Conservation (phyloP, 2,329 filamentous ascomycete species). For the Fusarium tuaranense region DNA sequence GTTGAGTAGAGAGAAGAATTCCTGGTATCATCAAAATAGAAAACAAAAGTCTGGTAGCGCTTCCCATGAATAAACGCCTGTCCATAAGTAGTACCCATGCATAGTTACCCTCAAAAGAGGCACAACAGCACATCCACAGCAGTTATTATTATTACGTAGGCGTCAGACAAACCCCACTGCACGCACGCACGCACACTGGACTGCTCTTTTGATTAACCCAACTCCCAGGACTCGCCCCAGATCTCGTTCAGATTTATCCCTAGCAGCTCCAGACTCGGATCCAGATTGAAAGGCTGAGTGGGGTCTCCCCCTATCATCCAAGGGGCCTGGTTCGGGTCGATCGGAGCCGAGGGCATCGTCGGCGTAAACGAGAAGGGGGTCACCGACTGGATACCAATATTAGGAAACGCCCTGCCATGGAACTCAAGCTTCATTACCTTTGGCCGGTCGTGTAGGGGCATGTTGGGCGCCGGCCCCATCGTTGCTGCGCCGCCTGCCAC, state of each 20-base stretch:
- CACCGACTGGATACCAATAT: constrained; percentile 52
- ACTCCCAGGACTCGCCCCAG: constrained; percentile 64
- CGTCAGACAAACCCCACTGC: constrained; percentile 13
- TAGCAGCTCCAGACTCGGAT: constrained; percentile 65
- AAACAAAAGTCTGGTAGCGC: constrained; percentile 11
- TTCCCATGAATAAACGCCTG: constrained; percentile 10
- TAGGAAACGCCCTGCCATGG: constrained; percentile 43
- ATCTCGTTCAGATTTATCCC: constrained; percentile 67
- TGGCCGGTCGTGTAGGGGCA: constrained; percentile 52
- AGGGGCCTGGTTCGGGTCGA: constrained; percentile 50
- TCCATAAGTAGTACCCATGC: constrained; percentile 5
- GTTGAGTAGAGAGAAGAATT: constrained; percentile 1
- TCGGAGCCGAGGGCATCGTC: constrained; percentile 49
- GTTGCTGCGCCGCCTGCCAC: constrained; percentile 33
- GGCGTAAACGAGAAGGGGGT: constrained; percentile 56
- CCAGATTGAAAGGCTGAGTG: constrained; percentile 60
- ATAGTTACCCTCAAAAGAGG: constrained; percentile 5
- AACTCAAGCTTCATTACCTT: constrained; percentile 53
- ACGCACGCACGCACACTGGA: not conserved
- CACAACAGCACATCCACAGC: constrained; percentile 26
- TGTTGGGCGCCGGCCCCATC: constrained; percentile 45
- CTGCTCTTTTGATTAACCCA: constrained; percentile 46
- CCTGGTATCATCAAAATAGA: constrained; percentile 38
- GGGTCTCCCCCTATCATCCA: constrained; percentile 50
- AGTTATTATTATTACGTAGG: constrained; percentile 42